Evolutionary conservation across 345 rosid genomes (phyloP).

Genomic region (Alliaria petiolata): DNA sequence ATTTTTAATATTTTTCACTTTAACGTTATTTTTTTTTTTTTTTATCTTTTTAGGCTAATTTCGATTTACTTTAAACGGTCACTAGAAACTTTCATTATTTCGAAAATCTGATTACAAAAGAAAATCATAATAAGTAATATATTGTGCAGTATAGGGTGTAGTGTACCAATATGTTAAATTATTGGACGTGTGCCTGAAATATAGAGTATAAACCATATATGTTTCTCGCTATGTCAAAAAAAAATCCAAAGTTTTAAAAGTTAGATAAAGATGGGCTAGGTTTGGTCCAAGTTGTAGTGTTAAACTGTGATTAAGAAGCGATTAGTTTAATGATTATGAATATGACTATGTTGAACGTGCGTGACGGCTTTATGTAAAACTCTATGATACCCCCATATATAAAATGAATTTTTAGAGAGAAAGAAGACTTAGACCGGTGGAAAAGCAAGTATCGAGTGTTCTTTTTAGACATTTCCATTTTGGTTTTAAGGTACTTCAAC

Average conservation of each 20-base stretch:
- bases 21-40: background rate
- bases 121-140: too few species aligned
- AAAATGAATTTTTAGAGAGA: conserved; percentile 1
- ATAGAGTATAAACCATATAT: too few species aligned
- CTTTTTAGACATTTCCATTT: conserved; percentile 24
- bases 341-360: conserved; percentile 18
- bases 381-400: too few species aligned
- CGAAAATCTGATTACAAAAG: background rate
- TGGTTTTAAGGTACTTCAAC: conserved; percentile 16
- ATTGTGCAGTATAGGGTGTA: too few species aligned
- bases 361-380: conserved; percentile 4
- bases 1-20: background rate
- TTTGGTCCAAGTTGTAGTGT: conserved; percentile 27
- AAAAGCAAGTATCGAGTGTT: conserved; percentile 19
- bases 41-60: background rate
- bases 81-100: background rate
- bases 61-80: background rate
- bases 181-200: too few species aligned
- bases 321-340: conserved; percentile 4
- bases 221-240: too few species aligned
- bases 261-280: background rate
- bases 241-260: too few species aligned
- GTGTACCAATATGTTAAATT: too few species aligned
- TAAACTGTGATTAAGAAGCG: background rate
- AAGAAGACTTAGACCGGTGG: conserved; percentile 23